Evolutionary conservation across 768 basidiomycete species (phyloP), one percentile per base, ranked within the genome.

Genomic region (Cyclocybe cylindracea): DNA sequence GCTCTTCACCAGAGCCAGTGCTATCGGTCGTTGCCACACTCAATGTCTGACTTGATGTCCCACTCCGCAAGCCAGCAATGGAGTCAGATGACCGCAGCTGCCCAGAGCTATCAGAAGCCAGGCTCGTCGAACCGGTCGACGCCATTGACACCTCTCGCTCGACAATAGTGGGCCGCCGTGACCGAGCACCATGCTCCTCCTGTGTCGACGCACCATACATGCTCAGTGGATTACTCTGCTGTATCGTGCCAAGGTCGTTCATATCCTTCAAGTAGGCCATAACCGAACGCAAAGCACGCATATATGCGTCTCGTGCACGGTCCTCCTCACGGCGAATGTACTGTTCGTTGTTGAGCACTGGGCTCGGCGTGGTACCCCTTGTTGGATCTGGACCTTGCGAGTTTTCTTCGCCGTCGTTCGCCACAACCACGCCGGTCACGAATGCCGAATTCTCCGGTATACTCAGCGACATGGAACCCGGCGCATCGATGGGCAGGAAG

Each of bases 231-330:
- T 78, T 75, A 11, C 72, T 64, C 62, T 86, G 87, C 62, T 87
- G 87, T 14, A 85, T 80, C 58, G 85, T 68, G 13, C 86, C 86
- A 31, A 99, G 76, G 63, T 99, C 97, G 63, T 94, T 89, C 84
- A 99, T 88, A 61, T 99, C 97, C 61, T 86, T 85, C 14, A 99
- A 79, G 69, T 98, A 99, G 6, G 94, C 92, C 89, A 98, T 95
- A 13, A 99, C 84, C 8, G 91, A 89, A 49, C 91, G 83, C 46
- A 99, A 77, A 32, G 92, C 94, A 39, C 89, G 80, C 61, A 83
- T 85, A 65, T 88, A 87, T 31, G 83, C 78, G 62, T 91, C 89
- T 31, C 83, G 78, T 13, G 77, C 80, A 32, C 84, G 77, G 54
- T 89, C 88, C 66, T 87, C 86, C 70, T 91, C 89, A 48, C 79